phyloP scores from a whole-genome alignment of 768 basidiomycete species.

The Pulveroboletus ravenelii region DNA sequence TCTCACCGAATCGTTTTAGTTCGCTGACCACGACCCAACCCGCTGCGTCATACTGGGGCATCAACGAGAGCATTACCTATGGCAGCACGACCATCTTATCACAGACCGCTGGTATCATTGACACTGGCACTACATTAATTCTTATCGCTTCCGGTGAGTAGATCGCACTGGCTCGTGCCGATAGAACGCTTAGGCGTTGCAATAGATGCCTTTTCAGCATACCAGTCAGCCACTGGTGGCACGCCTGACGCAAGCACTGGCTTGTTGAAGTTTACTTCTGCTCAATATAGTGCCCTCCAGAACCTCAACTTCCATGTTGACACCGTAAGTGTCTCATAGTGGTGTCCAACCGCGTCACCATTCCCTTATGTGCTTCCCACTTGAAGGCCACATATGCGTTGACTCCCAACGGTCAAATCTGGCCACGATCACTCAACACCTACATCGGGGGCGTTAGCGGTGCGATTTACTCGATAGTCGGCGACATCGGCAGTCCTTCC shows the following conservation, averaged over 20 bases:
- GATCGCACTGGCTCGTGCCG: neutral
- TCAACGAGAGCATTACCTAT: constrained; percentile 53
- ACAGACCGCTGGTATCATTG: constrained; percentile 52
- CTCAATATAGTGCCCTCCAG: constrained; percentile 49
- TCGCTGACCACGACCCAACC: constrained; percentile 46
- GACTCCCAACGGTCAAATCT: constrained; percentile 42
- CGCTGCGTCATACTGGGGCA: constrained; percentile 52
- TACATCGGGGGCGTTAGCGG: constrained; percentile 36
- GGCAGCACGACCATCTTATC: constrained; percentile 43
- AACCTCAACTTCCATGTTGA: constrained; percentile 54
- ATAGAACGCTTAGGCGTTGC: neutral
- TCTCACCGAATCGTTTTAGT: constrained; percentile 22
- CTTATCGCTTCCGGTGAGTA: constrained; percentile 40
- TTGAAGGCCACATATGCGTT: constrained; percentile 32
- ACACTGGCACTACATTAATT: constrained; percentile 55
- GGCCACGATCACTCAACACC: constrained; percentile 41
- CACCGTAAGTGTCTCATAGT: constrained; percentile 33
- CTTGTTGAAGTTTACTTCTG: constrained; percentile 46
- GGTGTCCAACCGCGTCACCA: neutral
- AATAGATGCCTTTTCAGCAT: constrained; percentile 38
- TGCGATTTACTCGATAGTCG: constrained; percentile 37
- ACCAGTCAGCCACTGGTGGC: constrained; percentile 44
- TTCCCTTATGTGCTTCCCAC: neutral
- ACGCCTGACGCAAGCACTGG: constrained; percentile 33
- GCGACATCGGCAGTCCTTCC: constrained; percentile 33